Percentiles rank a stretch among this genome's conserved stretches.
phyloP scores from a whole-genome alignment of 805 yeast species.

The Lipomyces yamanashiensis region DNA sequence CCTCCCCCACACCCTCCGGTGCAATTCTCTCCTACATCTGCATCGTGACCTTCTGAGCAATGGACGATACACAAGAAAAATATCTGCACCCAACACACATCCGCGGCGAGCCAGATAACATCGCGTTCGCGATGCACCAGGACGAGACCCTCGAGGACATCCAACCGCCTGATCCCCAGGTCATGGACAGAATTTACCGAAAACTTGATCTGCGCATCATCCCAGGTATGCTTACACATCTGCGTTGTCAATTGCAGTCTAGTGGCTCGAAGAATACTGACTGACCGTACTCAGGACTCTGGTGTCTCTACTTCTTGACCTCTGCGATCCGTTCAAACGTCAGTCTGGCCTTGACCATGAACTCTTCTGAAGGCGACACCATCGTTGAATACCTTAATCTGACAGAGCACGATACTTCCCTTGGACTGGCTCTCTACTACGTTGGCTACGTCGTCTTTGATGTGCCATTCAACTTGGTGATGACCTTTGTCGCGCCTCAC shows the following conservation, averaged over 20 bases:
- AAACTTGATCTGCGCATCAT: slow-evolving; percentile 71
- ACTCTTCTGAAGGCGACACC: slow-evolving; percentile 78
- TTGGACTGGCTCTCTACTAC: slow-evolving; percentile 79
- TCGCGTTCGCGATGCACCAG: slow-evolving; percentile 28
- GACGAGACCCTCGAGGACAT: slow-evolving; percentile 26
- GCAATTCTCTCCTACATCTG: not conserved
- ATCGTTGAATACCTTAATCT: slow-evolving; percentile 63
- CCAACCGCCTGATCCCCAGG: slow-evolving; percentile 21
- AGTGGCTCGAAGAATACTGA: not conserved
- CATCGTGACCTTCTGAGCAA: not conserved
- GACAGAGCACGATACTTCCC: slow-evolving; percentile 61
- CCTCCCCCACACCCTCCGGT: not conserved
- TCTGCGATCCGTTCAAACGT: slow-evolving; percentile 63
- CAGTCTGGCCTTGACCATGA: slow-evolving; percentile 51
- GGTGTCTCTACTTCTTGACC: slow-evolving; percentile 72
- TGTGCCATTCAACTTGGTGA: slow-evolving; percentile 82
- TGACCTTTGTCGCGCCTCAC: slow-evolving; percentile 85
- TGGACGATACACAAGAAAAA: slow-evolving; percentile 6
- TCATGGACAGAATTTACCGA: slow-evolving; percentile 25
- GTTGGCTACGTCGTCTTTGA: slow-evolving; percentile 86
- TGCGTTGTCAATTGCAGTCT: not conserved
- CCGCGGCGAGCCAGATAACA: slow-evolving; percentile 34
- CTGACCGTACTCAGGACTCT: slow-evolving; percentile 52
- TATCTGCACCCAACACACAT: slow-evolving; percentile 32
- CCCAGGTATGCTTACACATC: slow-evolving; percentile 46